Evolutionary conservation across 1,284 basidiomycete species (phyloP).

Genomic region (Veloporphyrellus conicus): DNA sequence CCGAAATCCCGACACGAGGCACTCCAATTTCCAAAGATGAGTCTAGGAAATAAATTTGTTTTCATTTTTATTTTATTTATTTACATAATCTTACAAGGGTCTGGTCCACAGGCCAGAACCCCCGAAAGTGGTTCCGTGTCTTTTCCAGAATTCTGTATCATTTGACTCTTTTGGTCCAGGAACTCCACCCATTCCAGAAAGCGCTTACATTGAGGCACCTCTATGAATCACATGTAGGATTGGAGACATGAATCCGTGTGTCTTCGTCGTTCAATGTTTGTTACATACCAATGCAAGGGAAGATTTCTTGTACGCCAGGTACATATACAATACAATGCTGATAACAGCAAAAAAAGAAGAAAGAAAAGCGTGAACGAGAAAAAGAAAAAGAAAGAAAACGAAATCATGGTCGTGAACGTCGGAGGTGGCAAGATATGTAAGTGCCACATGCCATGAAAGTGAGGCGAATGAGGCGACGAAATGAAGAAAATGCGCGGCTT

Average conservation of each 20-base stretch:
- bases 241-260: slow-evolving; percentile 8
- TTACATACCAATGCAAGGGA: slow-evolving; percentile 20
- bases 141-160: slow-evolving; percentile 9
- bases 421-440: slow-evolving; percentile 23
- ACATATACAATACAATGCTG: slow-evolving; percentile 37
- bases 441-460: slow-evolving; percentile 17
- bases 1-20: not conserved
- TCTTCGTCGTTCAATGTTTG: slow-evolving; percentile 10
- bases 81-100: too few species aligned
- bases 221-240: slow-evolving; percentile 14
- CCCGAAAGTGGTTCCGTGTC: not conserved
- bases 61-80: not conserved
- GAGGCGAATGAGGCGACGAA: slow-evolving; percentile 19
- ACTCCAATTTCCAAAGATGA: not conserved
- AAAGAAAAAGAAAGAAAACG: slow-evolving; percentile 1
- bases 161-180: not conserved
- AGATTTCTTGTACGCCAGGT: slow-evolving; percentile 36
- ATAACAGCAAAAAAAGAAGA: slow-evolving; percentile 11
- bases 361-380: slow-evolving; percentile 12
- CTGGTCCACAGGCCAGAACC: too few species aligned
- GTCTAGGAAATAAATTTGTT: not conserved
- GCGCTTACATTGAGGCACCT: not conserved
- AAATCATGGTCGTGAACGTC: slow-evolving; percentile 23
- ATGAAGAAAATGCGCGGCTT: slow-evolving; percentile 12
- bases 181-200: slow-evolving; percentile 18